phyloP scores from a whole-genome alignment of 495 filamentous ascomycete species.

The Penicillium desertorum region DNA sequence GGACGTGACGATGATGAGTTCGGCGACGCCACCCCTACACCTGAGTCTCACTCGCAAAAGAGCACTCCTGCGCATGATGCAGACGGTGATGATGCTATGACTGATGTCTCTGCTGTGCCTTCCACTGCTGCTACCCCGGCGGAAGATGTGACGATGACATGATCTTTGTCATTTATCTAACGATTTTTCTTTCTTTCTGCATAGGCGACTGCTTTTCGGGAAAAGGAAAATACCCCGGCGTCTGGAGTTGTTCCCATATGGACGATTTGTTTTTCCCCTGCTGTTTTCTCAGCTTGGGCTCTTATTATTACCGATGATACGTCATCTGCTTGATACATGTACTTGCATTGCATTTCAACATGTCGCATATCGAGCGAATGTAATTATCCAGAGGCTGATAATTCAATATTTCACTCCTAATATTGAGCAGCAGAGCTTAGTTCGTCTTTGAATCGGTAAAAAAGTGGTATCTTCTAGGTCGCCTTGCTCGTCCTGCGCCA shows the following conservation, averaged over 20 bases:
- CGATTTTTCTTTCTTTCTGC: constrained; percentile 20
- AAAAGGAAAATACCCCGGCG: constrained; percentile 31
- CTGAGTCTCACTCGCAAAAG: constrained; percentile 2
- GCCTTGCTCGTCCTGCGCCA: neutral
- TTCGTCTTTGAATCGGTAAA: neutral
- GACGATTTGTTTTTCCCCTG: constrained; percentile 5
- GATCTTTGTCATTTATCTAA: constrained; percentile 1
- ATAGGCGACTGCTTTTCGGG: constrained; percentile 20
- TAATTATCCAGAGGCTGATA: neutral
- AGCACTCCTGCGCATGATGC: constrained; percentile 12
- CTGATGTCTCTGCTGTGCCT: constrained; percentile 19
- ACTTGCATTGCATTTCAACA: neutral
- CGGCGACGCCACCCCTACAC: neutral
- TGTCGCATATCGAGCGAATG: constrained; percentile 4
- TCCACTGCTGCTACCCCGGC: constrained; percentile 22
- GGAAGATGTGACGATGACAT: constrained; percentile 31
- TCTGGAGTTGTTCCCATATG: constrained; percentile 20
- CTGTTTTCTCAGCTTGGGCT: neutral
- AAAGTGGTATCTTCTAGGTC: neutral
- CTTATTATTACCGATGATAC: neutral
- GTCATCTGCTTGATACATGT: constrained; percentile 1
- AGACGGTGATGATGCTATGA: constrained; percentile 27
- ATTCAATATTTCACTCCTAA: neutral
- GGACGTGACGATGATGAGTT: constrained; percentile 3
- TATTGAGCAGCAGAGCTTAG: neutral